Evolutionary conservation across 805 yeast genomes (phyloP).

Genomic region (Wickerhamiella galacta): DNA sequence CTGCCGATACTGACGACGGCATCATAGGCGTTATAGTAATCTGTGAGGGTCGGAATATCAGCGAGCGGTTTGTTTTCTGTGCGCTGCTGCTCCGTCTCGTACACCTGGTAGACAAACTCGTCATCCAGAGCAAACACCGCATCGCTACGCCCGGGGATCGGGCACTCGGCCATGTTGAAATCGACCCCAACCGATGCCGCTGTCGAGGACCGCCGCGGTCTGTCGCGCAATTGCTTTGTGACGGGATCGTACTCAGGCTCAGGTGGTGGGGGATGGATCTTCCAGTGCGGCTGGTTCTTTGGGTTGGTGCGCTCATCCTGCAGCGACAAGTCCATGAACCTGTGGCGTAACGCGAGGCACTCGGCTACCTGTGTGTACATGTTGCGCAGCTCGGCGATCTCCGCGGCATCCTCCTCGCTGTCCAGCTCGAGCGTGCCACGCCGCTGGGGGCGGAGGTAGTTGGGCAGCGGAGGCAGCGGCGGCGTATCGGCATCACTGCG

Average conservation of each 20-base stretch:
- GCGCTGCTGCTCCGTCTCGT: constrained; percentile 21
- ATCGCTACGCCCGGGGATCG: constrained; percentile 35
- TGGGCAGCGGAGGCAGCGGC: constrained; percentile 4
- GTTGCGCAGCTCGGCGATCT: constrained; percentile 20
- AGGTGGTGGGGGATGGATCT: constrained; percentile 85
- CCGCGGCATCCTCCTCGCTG: constrained; percentile 19
- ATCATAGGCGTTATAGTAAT: constrained; percentile 72
- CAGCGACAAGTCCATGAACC: constrained; percentile 51
- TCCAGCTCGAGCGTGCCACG: constrained; percentile 12
- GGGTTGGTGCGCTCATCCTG: constrained; percentile 74
- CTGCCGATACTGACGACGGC: constrained; percentile 57
- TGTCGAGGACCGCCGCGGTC: constrained; percentile 23
- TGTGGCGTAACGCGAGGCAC: constrained; percentile 60
- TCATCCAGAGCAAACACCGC: constrained; percentile 30
- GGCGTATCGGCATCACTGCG: constrained; percentile 5
- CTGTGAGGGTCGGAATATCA: constrained; percentile 65
- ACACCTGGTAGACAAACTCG: constrained; percentile 58
- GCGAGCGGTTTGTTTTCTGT: constrained; percentile 21
- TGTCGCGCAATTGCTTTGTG: constrained; percentile 31
- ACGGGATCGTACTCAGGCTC: constrained; percentile 64
- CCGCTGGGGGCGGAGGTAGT: constrained; percentile 1
- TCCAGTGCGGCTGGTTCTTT: constrained; percentile 59
- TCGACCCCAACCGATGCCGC: constrained; percentile 28
- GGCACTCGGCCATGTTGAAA: constrained; percentile 42
- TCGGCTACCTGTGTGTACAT: constrained; percentile 24